Percentiles rank a stretch among this genome's conserved stretches.
Conservation (phyloP, 2,329 filamentous ascomycete genomes). For the Sporothrix variecibatus region DNA sequence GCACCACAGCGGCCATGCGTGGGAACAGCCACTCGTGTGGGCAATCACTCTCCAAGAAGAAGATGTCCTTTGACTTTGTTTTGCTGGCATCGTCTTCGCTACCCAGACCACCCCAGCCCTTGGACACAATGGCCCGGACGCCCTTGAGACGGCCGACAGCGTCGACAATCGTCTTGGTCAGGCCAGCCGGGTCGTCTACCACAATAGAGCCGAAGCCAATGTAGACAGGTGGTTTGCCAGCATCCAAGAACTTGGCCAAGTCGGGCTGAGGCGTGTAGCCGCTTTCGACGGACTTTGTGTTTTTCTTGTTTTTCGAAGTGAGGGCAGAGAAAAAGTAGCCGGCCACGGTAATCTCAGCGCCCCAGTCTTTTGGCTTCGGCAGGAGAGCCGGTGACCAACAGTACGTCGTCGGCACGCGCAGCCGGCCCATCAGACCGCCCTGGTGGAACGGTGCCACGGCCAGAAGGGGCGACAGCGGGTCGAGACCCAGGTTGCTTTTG, state of each 20-base stretch:
- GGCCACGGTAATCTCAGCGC: slow-evolving; percentile 67
- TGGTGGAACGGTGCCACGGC: slow-evolving; percentile 64
- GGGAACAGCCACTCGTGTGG: slow-evolving; percentile 87
- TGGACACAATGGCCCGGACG: slow-evolving; percentile 72
- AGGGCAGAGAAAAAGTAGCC: slow-evolving; percentile 66
- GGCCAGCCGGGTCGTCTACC: slow-evolving; percentile 70
- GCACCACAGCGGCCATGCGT: slow-evolving; percentile 77
- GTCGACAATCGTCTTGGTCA: slow-evolving; percentile 72
- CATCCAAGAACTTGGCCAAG: slow-evolving; percentile 65
- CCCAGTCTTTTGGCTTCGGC: slow-evolving; percentile 79
- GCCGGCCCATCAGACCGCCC: slow-evolving; percentile 62
- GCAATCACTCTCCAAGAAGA: slow-evolving; percentile 21
- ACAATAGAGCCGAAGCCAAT: slow-evolving; percentile 85
- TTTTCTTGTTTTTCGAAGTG: background rate
- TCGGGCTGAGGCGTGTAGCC: slow-evolving; percentile 65
- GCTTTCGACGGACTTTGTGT: background rate
- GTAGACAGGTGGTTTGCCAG: slow-evolving; percentile 73
- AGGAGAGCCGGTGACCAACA: slow-evolving; percentile 55
- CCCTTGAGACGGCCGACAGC: slow-evolving; percentile 59
- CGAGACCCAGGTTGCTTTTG: slow-evolving; percentile 22
- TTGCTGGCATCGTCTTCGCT: slow-evolving; percentile 63
- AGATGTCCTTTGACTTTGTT: background rate
- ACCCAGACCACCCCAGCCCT: slow-evolving; percentile 85
- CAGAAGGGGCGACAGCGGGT: slow-evolving; percentile 50
- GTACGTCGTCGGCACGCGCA: slow-evolving; percentile 75